phyloP scores from a whole-genome alignment of 2,329 filamentous ascomycete species.

The Aaosphaeria arxii region DNA sequence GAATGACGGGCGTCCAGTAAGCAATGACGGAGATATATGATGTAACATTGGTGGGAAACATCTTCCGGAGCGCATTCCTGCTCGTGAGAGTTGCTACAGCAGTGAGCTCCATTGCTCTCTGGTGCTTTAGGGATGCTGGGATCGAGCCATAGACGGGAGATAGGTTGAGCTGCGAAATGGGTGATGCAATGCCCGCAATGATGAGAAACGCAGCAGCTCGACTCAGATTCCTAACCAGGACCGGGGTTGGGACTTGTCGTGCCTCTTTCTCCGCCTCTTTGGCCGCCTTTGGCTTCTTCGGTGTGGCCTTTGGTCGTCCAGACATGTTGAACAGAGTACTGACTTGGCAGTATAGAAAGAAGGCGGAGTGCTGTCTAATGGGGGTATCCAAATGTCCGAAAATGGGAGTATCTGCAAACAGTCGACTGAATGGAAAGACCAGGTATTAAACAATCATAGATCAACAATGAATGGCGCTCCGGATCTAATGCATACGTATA shows the following conservation, averaged over 20 bases:
- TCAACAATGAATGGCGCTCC: neutral
- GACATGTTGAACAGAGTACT: conserved; percentile 20
- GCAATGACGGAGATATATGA: conserved; percentile 69
- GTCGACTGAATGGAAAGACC: conserved; percentile 1
- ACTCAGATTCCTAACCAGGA: conserved; percentile 27
- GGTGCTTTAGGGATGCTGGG: conserved; percentile 70
- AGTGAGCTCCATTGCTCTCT: conserved; percentile 61
- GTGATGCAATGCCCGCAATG: conserved; percentile 63
- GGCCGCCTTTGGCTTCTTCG: conserved; percentile 31
- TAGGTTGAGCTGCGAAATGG: conserved; percentile 71
- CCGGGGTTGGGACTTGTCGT: conserved; percentile 18
- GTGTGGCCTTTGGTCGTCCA: conserved; percentile 27
- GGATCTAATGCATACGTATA: neutral
- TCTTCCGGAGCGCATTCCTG: conserved; percentile 56
- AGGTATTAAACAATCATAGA: conserved; percentile 4
- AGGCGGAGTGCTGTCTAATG: neutral
- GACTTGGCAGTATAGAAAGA: neutral
- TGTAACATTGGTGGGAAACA: conserved; percentile 46
- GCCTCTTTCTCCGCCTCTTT: conserved; percentile 22
- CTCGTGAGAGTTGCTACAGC: conserved; percentile 71
- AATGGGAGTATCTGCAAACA: conserved; percentile 1
- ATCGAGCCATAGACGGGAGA: conserved; percentile 88
- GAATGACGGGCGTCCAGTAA: conserved; percentile 69
- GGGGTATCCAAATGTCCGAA: neutral
- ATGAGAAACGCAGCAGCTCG: conserved; percentile 45